Evolutionary conservation across 768 basidiomycete genomes (phyloP).

Genomic region (Boletus pseudopeckii): DNA sequence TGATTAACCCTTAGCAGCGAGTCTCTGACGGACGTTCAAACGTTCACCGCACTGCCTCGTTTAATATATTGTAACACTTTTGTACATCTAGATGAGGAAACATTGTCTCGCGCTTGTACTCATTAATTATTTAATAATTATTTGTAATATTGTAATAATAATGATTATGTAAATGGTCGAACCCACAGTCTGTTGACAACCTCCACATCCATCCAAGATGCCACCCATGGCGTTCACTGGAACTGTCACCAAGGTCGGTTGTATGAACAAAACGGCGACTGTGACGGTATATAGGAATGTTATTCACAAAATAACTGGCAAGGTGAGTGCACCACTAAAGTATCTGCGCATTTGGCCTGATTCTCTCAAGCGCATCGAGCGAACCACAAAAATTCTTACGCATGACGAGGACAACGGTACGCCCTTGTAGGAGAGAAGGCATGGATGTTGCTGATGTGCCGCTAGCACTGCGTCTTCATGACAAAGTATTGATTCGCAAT

Average conservation of each 20-base stretch:
- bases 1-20: not conserved
- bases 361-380: constrained; percentile 56
- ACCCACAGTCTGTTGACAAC: not conserved
- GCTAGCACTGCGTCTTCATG: constrained; percentile 61
- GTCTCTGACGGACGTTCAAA: not conserved
- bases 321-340: constrained; percentile 44
- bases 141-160: too few relatives aligned
- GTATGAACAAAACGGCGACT: constrained; percentile 82
- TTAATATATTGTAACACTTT: too few relatives aligned
- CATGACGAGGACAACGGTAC: constrained; percentile 72
- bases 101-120: not conserved
- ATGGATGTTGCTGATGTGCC: constrained; percentile 5
- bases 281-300: constrained; percentile 76
- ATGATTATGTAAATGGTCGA: not conserved
- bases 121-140: too few relatives aligned
- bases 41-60: too few relatives aligned
- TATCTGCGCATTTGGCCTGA: not conserved
- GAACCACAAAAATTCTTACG: constrained; percentile 73
- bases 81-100: not conserved
- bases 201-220: constrained; percentile 40
- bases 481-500: constrained; percentile 74
- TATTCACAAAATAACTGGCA: constrained; percentile 70
- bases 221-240: constrained; percentile 76
- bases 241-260: constrained; percentile 74
- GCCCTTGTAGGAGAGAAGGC: constrained; percentile 24